These are phyloP conservation scores for Turnera subulata DNA, from an alignment of 345 rosid genomes.

Conservation along the genomic window DNA sequence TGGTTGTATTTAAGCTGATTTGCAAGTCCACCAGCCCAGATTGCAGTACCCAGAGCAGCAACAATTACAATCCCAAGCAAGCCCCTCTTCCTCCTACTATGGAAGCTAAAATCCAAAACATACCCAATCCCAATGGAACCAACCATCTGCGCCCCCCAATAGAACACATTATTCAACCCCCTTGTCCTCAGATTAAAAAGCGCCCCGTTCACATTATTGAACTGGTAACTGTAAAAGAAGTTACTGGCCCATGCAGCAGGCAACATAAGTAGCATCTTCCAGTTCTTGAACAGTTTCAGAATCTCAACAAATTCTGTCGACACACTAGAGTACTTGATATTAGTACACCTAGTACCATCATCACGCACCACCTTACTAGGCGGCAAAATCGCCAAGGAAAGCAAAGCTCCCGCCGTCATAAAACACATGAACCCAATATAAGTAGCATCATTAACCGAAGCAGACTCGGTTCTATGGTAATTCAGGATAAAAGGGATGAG, in stretches of 20 bases:
- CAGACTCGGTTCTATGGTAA: constrained; percentile 29
- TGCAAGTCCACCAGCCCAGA: constrained; percentile 87
- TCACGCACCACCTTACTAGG: constrained; percentile 42
- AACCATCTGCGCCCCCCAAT: constrained; percentile 92
- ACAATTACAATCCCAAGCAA: constrained; percentile 60
- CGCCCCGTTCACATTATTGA: constrained; percentile 64
- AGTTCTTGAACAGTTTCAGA: constrained; percentile 42
- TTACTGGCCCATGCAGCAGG: constrained; percentile 93
- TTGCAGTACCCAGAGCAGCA: constrained; percentile 50
- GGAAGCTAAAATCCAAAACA: constrained; percentile 67
- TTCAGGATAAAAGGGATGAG: constrained; percentile 54
- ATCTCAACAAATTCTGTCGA: constrained; percentile 40
- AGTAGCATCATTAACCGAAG: constrained; percentile 48
- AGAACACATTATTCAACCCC: constrained; percentile 80
- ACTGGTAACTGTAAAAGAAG: constrained; percentile 80
- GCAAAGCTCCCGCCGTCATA: constrained; percentile 51
- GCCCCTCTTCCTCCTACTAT: constrained; percentile 60
- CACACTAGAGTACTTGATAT: constrained; percentile 40
- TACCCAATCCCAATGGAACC: constrained; percentile 65
- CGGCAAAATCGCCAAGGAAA: constrained; percentile 44
- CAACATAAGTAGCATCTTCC: constrained; percentile 69
- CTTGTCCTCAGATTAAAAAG: constrained; percentile 68
- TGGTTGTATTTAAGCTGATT: constrained; percentile 53
- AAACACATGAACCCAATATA: constrained; percentile 72
- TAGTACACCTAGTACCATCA: constrained; percentile 45